These are phyloP conservation scores for Serpula lacrymans DNA, from an alignment of 768 basidiomycete genomes.

Conservation along the genomic window DNA sequence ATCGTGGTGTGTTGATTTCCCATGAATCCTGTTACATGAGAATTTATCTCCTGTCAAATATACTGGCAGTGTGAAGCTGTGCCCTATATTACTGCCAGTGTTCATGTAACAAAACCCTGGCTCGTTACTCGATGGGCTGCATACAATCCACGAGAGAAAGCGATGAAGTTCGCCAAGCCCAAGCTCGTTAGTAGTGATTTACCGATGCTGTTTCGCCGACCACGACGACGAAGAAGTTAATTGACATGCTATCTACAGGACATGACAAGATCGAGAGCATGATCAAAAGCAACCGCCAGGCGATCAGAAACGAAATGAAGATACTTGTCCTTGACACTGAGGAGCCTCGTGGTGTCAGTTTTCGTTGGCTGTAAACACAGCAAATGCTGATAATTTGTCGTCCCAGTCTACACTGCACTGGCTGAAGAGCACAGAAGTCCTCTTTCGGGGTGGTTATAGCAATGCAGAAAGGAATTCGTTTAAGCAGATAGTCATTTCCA, in stretches of 20 bases:
- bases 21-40: no score
- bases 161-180: slow-evolving; percentile 46
- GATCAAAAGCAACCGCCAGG: slow-evolving; percentile 81
- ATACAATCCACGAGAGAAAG: slow-evolving; percentile 68
- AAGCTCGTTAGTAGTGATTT: background rate
- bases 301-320: slow-evolving; percentile 93
- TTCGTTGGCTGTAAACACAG: background rate
- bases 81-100: no score
- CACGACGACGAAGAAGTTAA: no score
- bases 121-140: no score
- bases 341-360: slow-evolving; percentile 87
- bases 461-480: slow-evolving; percentile 87
- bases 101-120: no score
- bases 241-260: no score
- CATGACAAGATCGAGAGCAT: slow-evolving; percentile 94
- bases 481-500: slow-evolving; percentile 93
- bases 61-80: no score
- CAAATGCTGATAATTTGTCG: background rate
- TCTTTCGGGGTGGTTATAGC: slow-evolving; percentile 88
- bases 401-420: slow-evolving; percentile 81
- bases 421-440: slow-evolving; percentile 96
- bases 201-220: slow-evolving; percentile 3
- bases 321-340: slow-evolving; percentile 95
- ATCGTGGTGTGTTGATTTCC: no score
- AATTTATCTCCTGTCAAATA: no score